These are phyloP conservation scores for Dryas octopetala DNA, from an alignment of 306 rosid genomes.

Conservation along the genomic window DNA sequence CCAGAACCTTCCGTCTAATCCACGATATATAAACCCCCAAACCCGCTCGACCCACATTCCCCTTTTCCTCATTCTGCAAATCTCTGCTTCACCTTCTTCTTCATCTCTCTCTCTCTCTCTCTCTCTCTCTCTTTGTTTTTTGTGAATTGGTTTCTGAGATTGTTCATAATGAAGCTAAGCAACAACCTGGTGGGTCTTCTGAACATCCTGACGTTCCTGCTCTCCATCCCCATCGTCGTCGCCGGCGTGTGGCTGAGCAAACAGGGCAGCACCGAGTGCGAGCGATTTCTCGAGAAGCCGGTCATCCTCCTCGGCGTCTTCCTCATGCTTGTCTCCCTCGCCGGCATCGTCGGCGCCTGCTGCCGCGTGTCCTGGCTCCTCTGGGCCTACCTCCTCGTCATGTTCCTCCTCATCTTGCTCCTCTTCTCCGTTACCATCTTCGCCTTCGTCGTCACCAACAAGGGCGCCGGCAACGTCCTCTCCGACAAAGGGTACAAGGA, in stretches of 20 bases:
- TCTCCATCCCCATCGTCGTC: slow-evolving; percentile 62
- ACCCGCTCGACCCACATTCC: too few relatives aligned
- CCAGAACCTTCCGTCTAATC: neutral
- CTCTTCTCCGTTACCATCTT: slow-evolving; percentile 63
- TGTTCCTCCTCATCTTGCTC: slow-evolving; percentile 73
- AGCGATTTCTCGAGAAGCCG: slow-evolving; percentile 59
- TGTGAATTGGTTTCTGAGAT: neutral
- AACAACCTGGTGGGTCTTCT: slow-evolving; percentile 66
- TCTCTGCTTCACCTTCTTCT: neutral
- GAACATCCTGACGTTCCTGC: slow-evolving; percentile 57
- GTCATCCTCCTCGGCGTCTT: slow-evolving; percentile 61
- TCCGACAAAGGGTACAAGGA: slow-evolving; percentile 59
- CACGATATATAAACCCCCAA: neutral
- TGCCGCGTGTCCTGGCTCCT: slow-evolving; percentile 65
- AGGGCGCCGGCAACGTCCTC: slow-evolving; percentile 53
- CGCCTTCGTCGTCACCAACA: slow-evolving; percentile 64
- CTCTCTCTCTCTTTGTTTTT: neutral
- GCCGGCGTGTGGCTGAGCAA: slow-evolving; percentile 65
- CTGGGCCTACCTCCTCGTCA: slow-evolving; percentile 69
- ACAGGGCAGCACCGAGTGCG: slow-evolving; percentile 61
- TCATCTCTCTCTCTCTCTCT: neutral
- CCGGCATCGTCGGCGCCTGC: slow-evolving; percentile 77
- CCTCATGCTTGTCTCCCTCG: slow-evolving; percentile 59
- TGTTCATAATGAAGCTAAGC: slow-evolving; percentile 34
- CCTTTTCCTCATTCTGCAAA: neutral